Percentiles rank a stretch among this genome's conserved stretches.
phyloP scores from a whole-genome alignment of 352 stramenopile species.

The Pythium brassicae region DNA sequence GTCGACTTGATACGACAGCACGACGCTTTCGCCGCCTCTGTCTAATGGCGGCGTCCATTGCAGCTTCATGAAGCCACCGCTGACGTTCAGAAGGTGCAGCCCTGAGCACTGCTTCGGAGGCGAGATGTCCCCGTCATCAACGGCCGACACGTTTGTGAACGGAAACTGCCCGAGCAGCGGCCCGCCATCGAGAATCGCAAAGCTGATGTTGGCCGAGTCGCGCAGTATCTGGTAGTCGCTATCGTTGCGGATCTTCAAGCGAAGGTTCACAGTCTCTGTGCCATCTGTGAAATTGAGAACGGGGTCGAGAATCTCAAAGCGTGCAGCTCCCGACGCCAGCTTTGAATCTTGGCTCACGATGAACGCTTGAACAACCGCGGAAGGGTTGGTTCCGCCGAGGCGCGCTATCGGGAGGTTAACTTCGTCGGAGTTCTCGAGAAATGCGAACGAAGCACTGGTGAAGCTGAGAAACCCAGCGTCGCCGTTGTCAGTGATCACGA shows the following conservation, averaged over 20 bases:
- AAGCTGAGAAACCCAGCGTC: conserved; percentile 56
- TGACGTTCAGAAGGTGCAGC: conserved; percentile 19
- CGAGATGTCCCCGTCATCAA: conserved; percentile 55
- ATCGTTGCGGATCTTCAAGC: conserved; percentile 34
- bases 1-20: conserved; percentile 26
- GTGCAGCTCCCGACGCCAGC: conserved; percentile 4
- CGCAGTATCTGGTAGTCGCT: conserved; percentile 30
- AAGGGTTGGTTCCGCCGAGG: conserved; percentile 19
- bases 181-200: conserved; percentile 35
- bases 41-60: conserved; percentile 39
- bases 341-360: conserved; percentile 13
- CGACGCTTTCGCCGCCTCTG: conserved; percentile 22
- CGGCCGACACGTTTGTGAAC: conserved; percentile 27
- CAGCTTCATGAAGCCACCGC: conserved; percentile 38
- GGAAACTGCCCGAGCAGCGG: conserved; percentile 16
- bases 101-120: conserved; percentile 33
- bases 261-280: conserved; percentile 14
- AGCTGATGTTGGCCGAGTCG: conserved; percentile 33
- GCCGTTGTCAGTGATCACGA: conserved; percentile 43
- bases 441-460: conserved; percentile 1
- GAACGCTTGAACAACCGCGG: conserved; percentile 22
- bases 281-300: conserved; percentile 31
- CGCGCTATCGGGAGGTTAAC: conserved; percentile 25
- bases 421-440: conserved; percentile 30
- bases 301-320: conserved; percentile 31